Evolutionary conservation across 495 filamentous ascomycete species (phyloP).

Genomic region (Penicillium diatomitis): DNA sequence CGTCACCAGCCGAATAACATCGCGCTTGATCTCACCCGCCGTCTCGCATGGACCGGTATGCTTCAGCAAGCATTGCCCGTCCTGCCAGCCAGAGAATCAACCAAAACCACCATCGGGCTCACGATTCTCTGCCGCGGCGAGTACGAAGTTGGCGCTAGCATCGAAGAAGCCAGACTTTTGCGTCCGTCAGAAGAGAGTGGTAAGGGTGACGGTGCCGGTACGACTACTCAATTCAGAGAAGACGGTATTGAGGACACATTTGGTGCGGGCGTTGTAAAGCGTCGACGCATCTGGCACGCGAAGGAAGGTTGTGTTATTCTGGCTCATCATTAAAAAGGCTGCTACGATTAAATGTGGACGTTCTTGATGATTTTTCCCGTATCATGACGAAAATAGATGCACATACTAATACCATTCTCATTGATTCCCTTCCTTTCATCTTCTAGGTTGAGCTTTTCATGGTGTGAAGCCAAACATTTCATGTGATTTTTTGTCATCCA

Average conservation of each 20-base stretch:
- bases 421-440: too few species aligned
- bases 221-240: constrained; percentile 25
- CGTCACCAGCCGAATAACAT: constrained; percentile 62
- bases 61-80: constrained; percentile 63
- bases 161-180: constrained; percentile 63
- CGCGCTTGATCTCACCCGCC: constrained; percentile 75
- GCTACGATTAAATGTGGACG: not conserved
- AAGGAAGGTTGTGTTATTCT: constrained; percentile 54
- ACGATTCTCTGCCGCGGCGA: constrained; percentile 68
- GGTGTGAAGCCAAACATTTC: too few species aligned
- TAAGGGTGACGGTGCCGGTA: constrained; percentile 8
- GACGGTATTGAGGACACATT: constrained; percentile 43
- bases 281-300: constrained; percentile 65
- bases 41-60: constrained; percentile 75
- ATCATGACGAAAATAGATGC: not conserved
- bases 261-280: constrained; percentile 47
- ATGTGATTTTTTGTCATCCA: too few species aligned
- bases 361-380: not conserved
- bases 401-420: too few species aligned
- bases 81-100: constrained; percentile 45
- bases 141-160: constrained; percentile 70
- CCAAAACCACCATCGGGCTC: constrained; percentile 51
- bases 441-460: too few species aligned
- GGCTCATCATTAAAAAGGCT: constrained; percentile 30
- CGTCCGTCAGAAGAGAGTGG: constrained; percentile 6